Evolutionary conservation across 2,329 filamentous ascomycete genomes (phyloP), one percentile per base, ranked within the genome.

Genomic region (Elsinoe arachidis): DNA sequence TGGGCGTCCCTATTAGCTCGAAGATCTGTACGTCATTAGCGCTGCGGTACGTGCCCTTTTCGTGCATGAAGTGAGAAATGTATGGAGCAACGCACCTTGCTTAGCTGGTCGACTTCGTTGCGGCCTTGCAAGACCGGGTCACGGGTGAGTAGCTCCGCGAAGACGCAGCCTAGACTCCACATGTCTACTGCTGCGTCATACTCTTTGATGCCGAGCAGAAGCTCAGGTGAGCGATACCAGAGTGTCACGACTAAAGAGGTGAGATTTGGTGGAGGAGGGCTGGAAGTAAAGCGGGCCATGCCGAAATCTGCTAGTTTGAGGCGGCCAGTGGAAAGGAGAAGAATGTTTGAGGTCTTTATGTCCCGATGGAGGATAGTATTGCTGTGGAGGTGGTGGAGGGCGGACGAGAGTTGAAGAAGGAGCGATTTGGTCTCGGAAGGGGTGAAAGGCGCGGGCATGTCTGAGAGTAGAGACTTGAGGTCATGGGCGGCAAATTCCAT

Each of bases 401-500:
- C 93, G 9, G 84, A 84, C 0, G 83, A 80, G 33, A 99, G 82
- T 71, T 99, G 93, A 1, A 85, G 78, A 57, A 97, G 80, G 21
- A 99, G 81, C 0, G 89, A 92, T 72, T 99, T 99, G 68, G 90
- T 84, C 72, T 99, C 93, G 41, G 89, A 95, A 1, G 88, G 86
- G 57, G 95, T 80, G 70, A 99, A 99, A 0, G 91, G 90, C 68
- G 96, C 89, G 55, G 86, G 82, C 90, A 97, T 96, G 68, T 95
- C 88, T 71, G 95, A 88, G 62, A 96, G 87, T 58, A 99, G 81
- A 57, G 87, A 88, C 73, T 95, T 95, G 58, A 99, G 83, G 68
- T 99, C 93, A 77, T 99, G 93, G 76, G 97, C 92, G 66, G 96
- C 79, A 72, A 97, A 99, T 69, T 96, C 91, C 79, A 99, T 92